Conservation (phyloP, 371 early-diverging fungal genomes). For the Encephalitozoon cuniculi region DNA sequence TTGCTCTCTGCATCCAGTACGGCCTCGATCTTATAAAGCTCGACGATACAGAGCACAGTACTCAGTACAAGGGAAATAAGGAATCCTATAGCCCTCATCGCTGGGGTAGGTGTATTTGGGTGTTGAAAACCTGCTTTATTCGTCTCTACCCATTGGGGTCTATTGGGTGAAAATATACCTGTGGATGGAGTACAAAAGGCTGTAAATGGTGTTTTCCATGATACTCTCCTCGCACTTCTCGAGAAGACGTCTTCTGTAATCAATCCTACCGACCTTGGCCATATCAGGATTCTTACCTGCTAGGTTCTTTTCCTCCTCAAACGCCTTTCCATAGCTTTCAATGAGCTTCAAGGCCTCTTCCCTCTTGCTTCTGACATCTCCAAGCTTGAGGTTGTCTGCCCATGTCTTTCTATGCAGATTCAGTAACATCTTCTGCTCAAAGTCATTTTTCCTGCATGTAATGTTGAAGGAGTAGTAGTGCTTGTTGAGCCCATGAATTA, state of each 20-base stretch:
- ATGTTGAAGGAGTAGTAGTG: conserved; percentile 98
- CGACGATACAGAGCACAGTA: neutral
- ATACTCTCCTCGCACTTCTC: conserved; percentile 53
- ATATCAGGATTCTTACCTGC: conserved; percentile 52
- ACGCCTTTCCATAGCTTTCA: conserved; percentile 47
- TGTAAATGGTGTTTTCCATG: conserved; percentile 54
- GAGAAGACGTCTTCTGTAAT: conserved; percentile 55
- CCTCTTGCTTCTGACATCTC: conserved; percentile 71
- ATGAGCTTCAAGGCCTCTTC: conserved; percentile 59
- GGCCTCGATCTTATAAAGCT: neutral
- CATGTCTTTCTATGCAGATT: conserved; percentile 96
- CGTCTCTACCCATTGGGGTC: neutral
- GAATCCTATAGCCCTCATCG: neutral
- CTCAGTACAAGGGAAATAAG: neutral
- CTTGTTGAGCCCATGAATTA: conserved; percentile 95
- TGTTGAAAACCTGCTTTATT: neutral
- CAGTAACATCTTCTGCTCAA: conserved; percentile 95
- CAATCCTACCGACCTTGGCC: conserved; percentile 55
- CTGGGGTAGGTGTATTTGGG: neutral
- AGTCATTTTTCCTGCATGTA: conserved; percentile 91
- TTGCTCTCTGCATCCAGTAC: neutral
- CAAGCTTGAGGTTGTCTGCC: conserved; percentile 82
- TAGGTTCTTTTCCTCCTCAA: conserved; percentile 51
- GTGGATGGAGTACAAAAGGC: conserved; percentile 57
- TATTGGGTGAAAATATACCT: conserved; percentile 51